Evolutionary conservation across 345 rosid species (phyloP).

Genomic region (Alliaria petiolata): DNA sequence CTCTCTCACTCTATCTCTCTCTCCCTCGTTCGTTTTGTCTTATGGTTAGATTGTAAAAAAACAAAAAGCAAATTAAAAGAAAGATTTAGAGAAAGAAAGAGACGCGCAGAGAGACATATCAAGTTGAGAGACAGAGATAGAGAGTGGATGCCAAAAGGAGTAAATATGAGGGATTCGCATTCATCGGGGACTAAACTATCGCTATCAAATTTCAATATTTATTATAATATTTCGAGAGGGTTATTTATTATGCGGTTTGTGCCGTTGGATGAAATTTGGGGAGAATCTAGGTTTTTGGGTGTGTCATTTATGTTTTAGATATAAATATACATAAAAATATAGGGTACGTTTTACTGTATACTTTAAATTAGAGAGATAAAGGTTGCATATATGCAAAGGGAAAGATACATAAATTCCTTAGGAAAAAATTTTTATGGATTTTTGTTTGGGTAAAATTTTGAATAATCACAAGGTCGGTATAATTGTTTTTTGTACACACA

Average conservation of each 20-base stretch:
- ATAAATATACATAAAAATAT: not conserved
- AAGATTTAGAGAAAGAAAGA: conserved; percentile 17
- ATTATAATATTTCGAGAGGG: conserved; percentile 17
- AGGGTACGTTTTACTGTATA: conserved; percentile 1
- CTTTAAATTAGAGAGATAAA: conserved; percentile 2
- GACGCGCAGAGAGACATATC: conserved; percentile 5
- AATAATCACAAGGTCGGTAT: conserved; percentile 18
- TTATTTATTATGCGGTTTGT: conserved; percentile 27
- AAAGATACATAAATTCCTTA: conserved; percentile 23
- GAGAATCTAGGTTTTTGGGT: conserved; percentile 32
- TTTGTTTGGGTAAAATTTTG: not conserved
- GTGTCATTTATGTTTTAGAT: conserved; percentile 11
- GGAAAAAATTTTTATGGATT: conserved; percentile 4
- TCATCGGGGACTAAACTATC: conserved; percentile 67
- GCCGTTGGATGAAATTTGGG: conserved; percentile 34
- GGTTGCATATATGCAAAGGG: conserved; percentile 18
- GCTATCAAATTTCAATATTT: conserved; percentile 40
- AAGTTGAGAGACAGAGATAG: conserved; percentile 14
- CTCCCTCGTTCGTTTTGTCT: conserved; percentile 12
- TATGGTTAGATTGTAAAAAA: not conserved
- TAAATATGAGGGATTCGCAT: conserved; percentile 36
- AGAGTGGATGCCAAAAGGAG: conserved; percentile 32
- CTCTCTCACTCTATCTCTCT: conserved; percentile 1
- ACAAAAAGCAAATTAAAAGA: not conserved
- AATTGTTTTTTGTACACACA: conserved; percentile 20